Conservation (phyloP, 2,329 filamentous ascomycete genomes). For the Hortaea werneckii region DNA sequence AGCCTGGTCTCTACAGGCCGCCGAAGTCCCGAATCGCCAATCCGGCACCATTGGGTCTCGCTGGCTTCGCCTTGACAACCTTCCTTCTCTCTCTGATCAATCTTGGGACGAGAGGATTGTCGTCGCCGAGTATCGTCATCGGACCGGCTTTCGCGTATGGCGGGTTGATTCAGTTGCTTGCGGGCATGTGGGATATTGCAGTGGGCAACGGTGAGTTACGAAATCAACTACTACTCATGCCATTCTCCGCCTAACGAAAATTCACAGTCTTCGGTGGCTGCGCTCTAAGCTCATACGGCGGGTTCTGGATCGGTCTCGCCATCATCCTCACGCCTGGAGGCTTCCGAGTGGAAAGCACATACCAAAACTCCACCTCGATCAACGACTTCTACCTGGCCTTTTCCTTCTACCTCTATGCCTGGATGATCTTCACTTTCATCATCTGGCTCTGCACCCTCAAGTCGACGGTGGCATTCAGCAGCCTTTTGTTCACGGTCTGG, state of each 20-base stretch:
- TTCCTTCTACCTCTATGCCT: conserved; percentile 66
- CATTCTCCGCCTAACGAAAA: no score
- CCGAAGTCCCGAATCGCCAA: conserved; percentile 58
- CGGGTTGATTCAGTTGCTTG: conserved; percentile 66
- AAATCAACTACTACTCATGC: background rate
- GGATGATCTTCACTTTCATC: conserved; percentile 78
- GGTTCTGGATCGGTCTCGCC: conserved; percentile 51
- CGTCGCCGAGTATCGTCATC: conserved; percentile 55
- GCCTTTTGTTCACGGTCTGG: conserved; percentile 64
- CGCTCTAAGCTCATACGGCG: conserved; percentile 52
- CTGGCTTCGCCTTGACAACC: conserved; percentile 71
- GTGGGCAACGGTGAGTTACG: conserved; percentile 50
- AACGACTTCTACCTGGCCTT: conserved; percentile 49
- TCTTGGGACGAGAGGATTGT: conserved; percentile 52
- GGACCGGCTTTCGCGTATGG: conserved; percentile 65
- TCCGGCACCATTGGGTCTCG: conserved; percentile 66
- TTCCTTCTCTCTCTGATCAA: conserved; percentile 71
- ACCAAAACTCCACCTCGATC: conserved; percentile 3
- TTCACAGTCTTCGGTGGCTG: conserved; percentile 57
- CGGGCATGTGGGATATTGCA: conserved; percentile 88
- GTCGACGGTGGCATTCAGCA: conserved; percentile 69
- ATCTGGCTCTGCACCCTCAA: conserved; percentile 63
- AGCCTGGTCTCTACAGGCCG: conserved; percentile 58
- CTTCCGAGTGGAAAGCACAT: conserved; percentile 50
- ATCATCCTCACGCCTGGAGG: conserved; percentile 60